These are phyloP conservation scores for Pyrus bretschneideri DNA, from an alignment of 306 rosid genomes.

Conservation along the genomic window DNA sequence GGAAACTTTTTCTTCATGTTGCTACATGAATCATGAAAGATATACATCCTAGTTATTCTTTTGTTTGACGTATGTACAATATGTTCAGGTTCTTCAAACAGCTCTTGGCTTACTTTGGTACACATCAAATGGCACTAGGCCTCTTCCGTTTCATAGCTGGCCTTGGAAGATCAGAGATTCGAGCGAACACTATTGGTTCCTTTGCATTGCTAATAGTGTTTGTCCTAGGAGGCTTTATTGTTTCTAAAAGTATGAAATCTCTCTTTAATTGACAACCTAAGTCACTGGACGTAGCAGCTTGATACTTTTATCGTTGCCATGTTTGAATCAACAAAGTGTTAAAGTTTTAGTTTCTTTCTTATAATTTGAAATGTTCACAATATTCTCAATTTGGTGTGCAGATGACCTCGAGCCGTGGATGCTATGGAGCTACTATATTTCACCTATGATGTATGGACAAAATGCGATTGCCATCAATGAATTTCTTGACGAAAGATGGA, in stretches of 20 bases:
- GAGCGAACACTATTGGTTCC: slow-evolving; percentile 54
- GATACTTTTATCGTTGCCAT: neutral
- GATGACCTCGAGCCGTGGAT: slow-evolving; percentile 43
- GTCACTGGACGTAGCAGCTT: neutral
- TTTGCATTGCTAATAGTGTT: slow-evolving; percentile 38
- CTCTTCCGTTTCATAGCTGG: slow-evolving; percentile 48
- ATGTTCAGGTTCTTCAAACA: slow-evolving; percentile 52
- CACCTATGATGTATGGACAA: slow-evolving; percentile 49
- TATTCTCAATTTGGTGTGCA: slow-evolving; percentile 5
- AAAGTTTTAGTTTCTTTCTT: neutral
- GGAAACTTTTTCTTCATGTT: neutral
- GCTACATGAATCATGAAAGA: neutral
- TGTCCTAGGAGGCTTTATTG: slow-evolving; percentile 55
- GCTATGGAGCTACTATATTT: slow-evolving; percentile 52
- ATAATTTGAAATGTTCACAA: neutral
- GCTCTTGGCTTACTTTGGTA: slow-evolving; percentile 32
- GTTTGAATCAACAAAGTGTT: neutral
- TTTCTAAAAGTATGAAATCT: slow-evolving; percentile 38
- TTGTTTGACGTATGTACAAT: neutral
- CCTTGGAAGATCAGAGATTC: slow-evolving; percentile 47
- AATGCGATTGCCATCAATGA: slow-evolving; percentile 50
- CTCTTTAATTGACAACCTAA: neutral
- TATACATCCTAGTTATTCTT: neutral
- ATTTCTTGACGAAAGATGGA: slow-evolving; percentile 50
- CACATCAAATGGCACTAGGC: slow-evolving; percentile 62